Conservation (phyloP, 2,329 filamentous ascomycete species). For the Penicillium rolfsii region DNA sequence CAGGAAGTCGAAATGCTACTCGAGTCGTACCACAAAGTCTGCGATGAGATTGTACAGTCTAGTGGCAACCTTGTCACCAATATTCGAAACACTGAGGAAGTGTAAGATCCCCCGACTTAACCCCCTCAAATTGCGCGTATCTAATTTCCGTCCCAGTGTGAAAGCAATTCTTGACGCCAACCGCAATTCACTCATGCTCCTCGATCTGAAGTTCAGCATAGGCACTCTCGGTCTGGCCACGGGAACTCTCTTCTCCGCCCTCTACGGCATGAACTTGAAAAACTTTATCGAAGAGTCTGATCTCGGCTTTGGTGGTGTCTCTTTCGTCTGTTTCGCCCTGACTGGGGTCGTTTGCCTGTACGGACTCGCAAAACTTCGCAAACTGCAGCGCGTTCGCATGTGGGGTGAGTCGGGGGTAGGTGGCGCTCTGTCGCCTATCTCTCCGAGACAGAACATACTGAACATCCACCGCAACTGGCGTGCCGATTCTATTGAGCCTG, state of each 20-base stretch:
- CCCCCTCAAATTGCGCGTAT: background rate
- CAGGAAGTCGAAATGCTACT: slow-evolving; percentile 96
- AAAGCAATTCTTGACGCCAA: slow-evolving; percentile 98
- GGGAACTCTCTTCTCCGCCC: slow-evolving; percentile 92
- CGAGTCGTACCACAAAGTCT: slow-evolving; percentile 96
- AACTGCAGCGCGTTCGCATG: slow-evolving; percentile 88
- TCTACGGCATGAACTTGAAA: slow-evolving; percentile 99
- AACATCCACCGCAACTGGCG: slow-evolving; percentile 46
- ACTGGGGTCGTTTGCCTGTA: slow-evolving; percentile 80
- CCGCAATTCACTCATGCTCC: slow-evolving; percentile 94
- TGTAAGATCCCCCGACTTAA: slow-evolving; percentile 62
- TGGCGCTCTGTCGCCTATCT: slow-evolving; percentile 33
- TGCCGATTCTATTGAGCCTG: slow-evolving; percentile 48
- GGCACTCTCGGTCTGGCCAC: slow-evolving; percentile 92
- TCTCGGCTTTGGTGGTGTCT: slow-evolving; percentile 80
- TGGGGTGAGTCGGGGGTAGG: slow-evolving; percentile 62
- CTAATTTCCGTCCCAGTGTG: slow-evolving; percentile 60
- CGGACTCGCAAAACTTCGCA: slow-evolving; percentile 79
- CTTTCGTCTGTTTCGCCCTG: slow-evolving; percentile 69
- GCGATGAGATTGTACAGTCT: slow-evolving; percentile 96
- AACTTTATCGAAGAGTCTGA: slow-evolving; percentile 97
- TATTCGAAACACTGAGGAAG: slow-evolving; percentile 97
- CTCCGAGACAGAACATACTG: slow-evolving; percentile 29
- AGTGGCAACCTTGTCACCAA: slow-evolving; percentile 89
- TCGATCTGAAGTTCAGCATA: slow-evolving; percentile 95